phyloP scores from a whole-genome alignment of 2,329 filamentous ascomycete genomes.

The Aspergillus japonicus region DNA sequence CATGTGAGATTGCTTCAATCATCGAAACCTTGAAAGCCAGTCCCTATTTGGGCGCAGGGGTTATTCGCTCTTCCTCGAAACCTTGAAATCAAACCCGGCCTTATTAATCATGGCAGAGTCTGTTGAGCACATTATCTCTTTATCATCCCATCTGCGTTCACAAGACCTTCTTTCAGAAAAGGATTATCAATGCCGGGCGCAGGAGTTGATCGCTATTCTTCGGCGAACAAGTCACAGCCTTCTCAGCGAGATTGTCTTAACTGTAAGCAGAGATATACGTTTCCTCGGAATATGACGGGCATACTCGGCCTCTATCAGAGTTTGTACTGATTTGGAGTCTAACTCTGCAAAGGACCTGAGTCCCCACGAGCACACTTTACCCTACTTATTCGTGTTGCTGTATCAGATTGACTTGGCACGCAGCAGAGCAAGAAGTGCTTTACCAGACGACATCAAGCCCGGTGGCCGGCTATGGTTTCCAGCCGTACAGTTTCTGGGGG shows the following conservation, averaged over 20 bases:
- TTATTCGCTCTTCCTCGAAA: too few species aligned
- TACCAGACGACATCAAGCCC: conserved; percentile 44
- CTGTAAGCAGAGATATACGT: conserved; percentile 26
- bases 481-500: conserved; percentile 52
- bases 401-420: conserved; percentile 46
- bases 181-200: conserved; percentile 45
- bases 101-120: conserved; percentile 26
- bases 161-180: conserved; percentile 36
- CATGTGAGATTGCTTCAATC: too few species aligned
- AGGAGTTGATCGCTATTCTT: conserved; percentile 38
- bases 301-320: neutral
- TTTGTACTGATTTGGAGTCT: neutral
- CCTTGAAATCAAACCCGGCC: too few species aligned
- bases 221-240: conserved; percentile 37
- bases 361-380: conserved; percentile 58
- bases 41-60: too few species aligned
- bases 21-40: too few species aligned
- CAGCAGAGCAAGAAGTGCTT: conserved; percentile 34
- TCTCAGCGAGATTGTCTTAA: conserved; percentile 33
- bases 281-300: neutral
- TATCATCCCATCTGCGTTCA: conserved; percentile 40
- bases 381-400: conserved; percentile 57
- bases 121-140: conserved; percentile 38
- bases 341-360: conserved; percentile 43
- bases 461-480: conserved; percentile 51